These are phyloP conservation scores for Saccharomycopsis lassenensis DNA, from an alignment of 805 yeast genomes.

Conservation along the genomic window DNA sequence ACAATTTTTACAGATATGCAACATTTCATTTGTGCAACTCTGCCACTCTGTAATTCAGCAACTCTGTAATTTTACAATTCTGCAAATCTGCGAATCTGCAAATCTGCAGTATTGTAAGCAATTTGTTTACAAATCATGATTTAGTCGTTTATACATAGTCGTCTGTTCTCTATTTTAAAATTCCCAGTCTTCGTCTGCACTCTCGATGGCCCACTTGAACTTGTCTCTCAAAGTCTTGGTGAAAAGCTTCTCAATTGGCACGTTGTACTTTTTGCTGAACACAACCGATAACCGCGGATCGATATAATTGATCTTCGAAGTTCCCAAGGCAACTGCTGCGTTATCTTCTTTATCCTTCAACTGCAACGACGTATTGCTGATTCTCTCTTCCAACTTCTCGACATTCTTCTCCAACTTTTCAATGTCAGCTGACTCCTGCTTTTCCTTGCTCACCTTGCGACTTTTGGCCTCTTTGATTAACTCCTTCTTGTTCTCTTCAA, in stretches of 20 bases:
- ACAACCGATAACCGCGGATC: slow-evolving; percentile 88
- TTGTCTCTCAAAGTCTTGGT: slow-evolving; percentile 87
- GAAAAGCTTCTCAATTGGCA: slow-evolving; percentile 86
- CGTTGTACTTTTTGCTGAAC: slow-evolving; percentile 75
- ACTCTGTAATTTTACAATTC: no score
- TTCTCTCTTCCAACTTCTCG: slow-evolving; percentile 61
- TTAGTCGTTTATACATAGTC: no score
- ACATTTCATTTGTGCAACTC: no score
- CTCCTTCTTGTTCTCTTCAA: slow-evolving; percentile 38
- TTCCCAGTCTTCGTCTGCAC: slow-evolving; percentile 80
- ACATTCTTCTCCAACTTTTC: slow-evolving; percentile 68
- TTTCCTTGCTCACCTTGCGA: slow-evolving; percentile 32
- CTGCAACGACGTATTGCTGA: slow-evolving; percentile 56
- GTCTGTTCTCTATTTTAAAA: slow-evolving; percentile 48
- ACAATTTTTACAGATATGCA: no score
- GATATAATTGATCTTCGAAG: slow-evolving; percentile 89
- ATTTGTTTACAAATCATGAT: no score
- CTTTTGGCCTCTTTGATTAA: slow-evolving; percentile 48
- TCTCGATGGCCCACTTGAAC: slow-evolving; percentile 92
- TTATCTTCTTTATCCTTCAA: slow-evolving; percentile 89
- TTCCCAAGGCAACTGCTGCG: slow-evolving; percentile 84
- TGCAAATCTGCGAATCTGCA: no score
- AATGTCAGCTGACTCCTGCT: slow-evolving; percentile 33
- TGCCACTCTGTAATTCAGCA: no score
- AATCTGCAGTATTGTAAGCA: no score